These are phyloP conservation scores for Globisporangium spinosum DNA, from an alignment of 352 stramenopile genomes.

Conservation along the genomic window DNA sequence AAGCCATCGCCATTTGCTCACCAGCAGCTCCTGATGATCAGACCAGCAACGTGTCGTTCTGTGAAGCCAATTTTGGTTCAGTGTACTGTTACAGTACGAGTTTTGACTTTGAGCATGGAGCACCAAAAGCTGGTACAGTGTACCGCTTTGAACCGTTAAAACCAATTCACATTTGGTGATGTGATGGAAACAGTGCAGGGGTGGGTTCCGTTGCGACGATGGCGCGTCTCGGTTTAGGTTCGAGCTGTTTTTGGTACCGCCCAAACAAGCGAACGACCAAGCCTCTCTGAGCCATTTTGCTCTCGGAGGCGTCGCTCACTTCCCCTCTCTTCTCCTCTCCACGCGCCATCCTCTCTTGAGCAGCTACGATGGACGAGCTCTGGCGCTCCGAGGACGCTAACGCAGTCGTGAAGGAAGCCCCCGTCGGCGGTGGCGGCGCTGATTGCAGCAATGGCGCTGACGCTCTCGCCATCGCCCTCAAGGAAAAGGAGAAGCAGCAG, in stretches of 20 bases:
- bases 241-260: neutral
- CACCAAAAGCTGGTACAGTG: neutral
- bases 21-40: no score
- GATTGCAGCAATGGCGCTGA: neutral
- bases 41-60: no score
- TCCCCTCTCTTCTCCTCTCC: neutral
- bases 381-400: constrained; percentile 28
- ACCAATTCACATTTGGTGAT: neutral
- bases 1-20: no score
- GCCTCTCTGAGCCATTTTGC: neutral
- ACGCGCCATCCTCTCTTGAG: neutral
- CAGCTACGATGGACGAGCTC: constrained; percentile 29
- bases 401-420: neutral
- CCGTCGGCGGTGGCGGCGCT: neutral
- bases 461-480: neutral
- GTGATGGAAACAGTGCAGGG: neutral
- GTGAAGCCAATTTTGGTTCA: no score
- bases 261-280: neutral
- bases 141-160: constrained; percentile 7
- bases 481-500: neutral
- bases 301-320: neutral
- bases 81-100: neutral
- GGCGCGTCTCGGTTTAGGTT: neutral
- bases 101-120: neutral
- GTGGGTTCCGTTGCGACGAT: neutral